These are phyloP conservation scores for Geotrichum ghanense DNA, from an alignment of 805 yeast genomes.

Conservation along the genomic window DNA sequence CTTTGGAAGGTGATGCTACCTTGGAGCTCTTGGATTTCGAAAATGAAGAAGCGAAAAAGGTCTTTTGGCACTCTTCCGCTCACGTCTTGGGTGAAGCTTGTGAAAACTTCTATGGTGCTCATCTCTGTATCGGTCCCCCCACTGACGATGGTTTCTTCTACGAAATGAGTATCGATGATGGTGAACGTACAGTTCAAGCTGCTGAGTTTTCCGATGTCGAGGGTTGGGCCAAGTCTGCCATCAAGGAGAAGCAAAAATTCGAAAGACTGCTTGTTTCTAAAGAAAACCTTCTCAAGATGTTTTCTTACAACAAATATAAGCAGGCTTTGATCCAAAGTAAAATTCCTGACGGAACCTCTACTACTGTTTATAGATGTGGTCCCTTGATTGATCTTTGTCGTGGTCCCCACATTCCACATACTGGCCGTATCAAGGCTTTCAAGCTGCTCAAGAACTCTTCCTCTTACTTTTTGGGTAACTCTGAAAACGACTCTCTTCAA, in stretches of 20 bases:
- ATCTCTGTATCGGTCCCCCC: slow-evolving; percentile 91
- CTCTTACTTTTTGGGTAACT: slow-evolving; percentile 90
- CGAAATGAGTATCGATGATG: slow-evolving; percentile 79
- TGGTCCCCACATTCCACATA: slow-evolving; percentile 97
- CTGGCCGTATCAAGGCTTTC: slow-evolving; percentile 91
- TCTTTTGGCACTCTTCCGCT: slow-evolving; percentile 98
- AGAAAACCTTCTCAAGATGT: slow-evolving; percentile 86
- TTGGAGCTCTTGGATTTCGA: slow-evolving; percentile 86
- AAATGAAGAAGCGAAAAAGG: slow-evolving; percentile 86
- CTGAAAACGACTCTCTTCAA: slow-evolving; percentile 87
- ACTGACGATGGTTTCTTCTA: slow-evolving; percentile 96
- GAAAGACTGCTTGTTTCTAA: slow-evolving; percentile 88
- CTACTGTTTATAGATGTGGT: slow-evolving; percentile 97
- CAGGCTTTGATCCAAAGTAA: slow-evolving; percentile 75
- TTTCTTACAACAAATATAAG: slow-evolving; percentile 91
- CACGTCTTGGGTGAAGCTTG: slow-evolving; percentile 97
- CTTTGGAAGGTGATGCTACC: slow-evolving; percentile 58
- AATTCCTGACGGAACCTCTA: slow-evolving; percentile 89
- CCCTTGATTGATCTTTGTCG: slow-evolving; percentile 92
- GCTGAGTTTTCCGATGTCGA: slow-evolving; percentile 78
- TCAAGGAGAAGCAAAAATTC: slow-evolving; percentile 90
- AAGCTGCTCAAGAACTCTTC: slow-evolving; percentile 92
- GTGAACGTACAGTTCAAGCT: slow-evolving; percentile 65
- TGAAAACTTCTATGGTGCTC: slow-evolving; percentile 93
- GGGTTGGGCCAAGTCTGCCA: slow-evolving; percentile 75